Evolutionary conservation across 2,329 filamentous ascomycete species (phyloP).

Genomic region (Hypoxylon sp.): DNA sequence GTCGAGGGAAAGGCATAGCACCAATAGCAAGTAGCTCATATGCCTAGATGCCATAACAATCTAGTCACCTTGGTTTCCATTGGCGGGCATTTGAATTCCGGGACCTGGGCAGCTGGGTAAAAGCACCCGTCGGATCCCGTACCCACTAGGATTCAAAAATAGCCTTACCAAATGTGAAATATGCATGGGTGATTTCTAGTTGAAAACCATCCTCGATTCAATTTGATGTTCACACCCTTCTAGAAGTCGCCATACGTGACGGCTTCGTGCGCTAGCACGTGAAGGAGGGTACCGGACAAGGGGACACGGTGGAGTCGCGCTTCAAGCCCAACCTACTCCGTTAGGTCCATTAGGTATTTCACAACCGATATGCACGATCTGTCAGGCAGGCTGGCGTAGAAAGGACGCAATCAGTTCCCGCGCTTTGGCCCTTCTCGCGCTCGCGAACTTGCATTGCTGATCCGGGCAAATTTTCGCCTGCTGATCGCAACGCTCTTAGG

Average conservation of each 20-base stretch:
- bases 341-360: conserved; percentile 43
- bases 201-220: conserved; percentile 21
- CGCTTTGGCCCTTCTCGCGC: conserved; percentile 23
- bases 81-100: conserved; percentile 20
- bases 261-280: conserved; percentile 38
- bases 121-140: conserved; percentile 17
- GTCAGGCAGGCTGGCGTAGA: conserved; percentile 36
- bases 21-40: conserved; percentile 10
- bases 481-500: conserved; percentile 33
- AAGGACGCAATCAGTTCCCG: conserved; percentile 26
- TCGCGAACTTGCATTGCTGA: conserved; percentile 38
- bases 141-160: conserved; percentile 23
- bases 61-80: conserved; percentile 19
- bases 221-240: conserved; percentile 22
- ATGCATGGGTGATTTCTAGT: conserved; percentile 14
- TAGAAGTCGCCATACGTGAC: conserved; percentile 26
- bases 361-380: conserved; percentile 29
- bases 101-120: conserved; percentile 8
- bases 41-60: conserved; percentile 14
- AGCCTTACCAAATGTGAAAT: conserved; percentile 11
- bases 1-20: conserved; percentile 1
- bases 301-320: conserved; percentile 35
- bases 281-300: conserved; percentile 33
- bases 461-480: conserved; percentile 37
- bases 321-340: conserved; percentile 40